These are phyloP conservation scores for Irpex rosettiformis DNA, from an alignment of 1,284 basidiomycete genomes.

Conservation along the genomic window DNA sequence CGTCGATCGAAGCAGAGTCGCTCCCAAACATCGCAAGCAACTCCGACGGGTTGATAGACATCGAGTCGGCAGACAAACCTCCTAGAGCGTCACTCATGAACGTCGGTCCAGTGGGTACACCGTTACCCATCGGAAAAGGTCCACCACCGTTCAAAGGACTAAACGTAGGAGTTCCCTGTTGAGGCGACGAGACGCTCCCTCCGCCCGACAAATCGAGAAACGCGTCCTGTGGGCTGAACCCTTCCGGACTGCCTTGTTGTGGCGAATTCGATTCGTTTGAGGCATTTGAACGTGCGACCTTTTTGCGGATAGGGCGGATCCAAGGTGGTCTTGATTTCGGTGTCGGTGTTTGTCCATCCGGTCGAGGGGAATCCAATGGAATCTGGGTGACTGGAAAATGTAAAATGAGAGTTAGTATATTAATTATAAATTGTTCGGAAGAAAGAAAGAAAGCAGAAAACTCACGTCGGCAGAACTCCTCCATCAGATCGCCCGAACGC, in stretches of 20 bases:
- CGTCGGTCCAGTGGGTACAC: conserved; percentile 16
- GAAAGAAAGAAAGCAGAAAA: conserved; percentile 17
- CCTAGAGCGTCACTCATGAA: conserved; percentile 27
- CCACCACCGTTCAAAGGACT: conserved; percentile 10
- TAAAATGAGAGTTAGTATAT: neutral
- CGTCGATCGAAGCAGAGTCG: conserved; percentile 30
- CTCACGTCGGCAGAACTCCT: conserved; percentile 88
- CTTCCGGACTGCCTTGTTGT: conserved; percentile 61
- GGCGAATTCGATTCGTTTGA: conserved; percentile 44
- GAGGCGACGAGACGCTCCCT: conserved; percentile 21
- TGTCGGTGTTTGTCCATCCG: conserved; percentile 40
- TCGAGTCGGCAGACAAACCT: conserved; percentile 19
- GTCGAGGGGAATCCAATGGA: conserved; percentile 66
- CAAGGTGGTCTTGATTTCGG: conserved; percentile 66
- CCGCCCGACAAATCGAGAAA: conserved; percentile 39
- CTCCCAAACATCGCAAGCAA: conserved; percentile 34
- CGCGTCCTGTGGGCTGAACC: conserved; percentile 60
- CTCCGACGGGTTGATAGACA: conserved; percentile 30
- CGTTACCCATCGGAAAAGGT: conserved; percentile 8
- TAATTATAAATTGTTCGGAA: neutral
- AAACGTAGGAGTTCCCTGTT: conserved; percentile 18
- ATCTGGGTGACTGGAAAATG: conserved; percentile 72
- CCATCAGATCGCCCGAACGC: conserved; percentile 85
- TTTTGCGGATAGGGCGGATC: conserved; percentile 83
- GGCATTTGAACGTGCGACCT: conserved; percentile 44